These are phyloP conservation scores for Tillandsia leiboldiana DNA, from an alignment of 176 grass and related monocot species.

Conservation along the genomic window DNA sequence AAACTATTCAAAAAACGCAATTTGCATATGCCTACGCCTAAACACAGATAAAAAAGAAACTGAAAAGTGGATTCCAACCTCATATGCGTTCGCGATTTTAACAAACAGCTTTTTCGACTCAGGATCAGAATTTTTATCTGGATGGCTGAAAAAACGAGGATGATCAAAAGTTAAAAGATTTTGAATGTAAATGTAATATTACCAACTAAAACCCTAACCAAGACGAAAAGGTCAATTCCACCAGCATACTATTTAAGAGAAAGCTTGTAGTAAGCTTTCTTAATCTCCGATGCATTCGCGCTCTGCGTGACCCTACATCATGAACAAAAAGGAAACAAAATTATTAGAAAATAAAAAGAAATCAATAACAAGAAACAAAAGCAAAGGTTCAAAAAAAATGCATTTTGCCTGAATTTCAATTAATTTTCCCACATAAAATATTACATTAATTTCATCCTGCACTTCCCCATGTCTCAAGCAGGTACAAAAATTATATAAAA, in stretches of 20 bases:
- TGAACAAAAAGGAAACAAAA: background rate
- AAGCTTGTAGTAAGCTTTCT: constrained; percentile 94
- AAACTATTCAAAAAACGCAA: no score
- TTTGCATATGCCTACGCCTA: no score
- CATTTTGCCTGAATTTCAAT: no score
- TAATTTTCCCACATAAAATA: no score
- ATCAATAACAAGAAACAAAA: background rate
- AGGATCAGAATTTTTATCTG: constrained; percentile 90
- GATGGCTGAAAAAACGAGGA: constrained; percentile 40
- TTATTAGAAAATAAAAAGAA: background rate
- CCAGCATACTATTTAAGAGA: constrained; percentile 69
- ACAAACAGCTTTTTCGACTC: constrained; percentile 84
- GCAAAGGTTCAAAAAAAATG: background rate
- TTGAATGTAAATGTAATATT: background rate
- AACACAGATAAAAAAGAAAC: no score
- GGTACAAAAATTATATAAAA: no score
- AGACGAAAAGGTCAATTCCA: no score
- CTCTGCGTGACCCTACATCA: constrained; percentile 55
- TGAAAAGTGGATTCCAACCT: constrained; percentile 24
- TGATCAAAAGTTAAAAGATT: background rate
- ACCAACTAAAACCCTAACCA: background rate
- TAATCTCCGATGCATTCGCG: constrained; percentile 85
- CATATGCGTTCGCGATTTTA: constrained; percentile 91
- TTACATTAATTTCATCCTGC: no score
- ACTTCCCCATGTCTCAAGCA: no score